These are phyloP conservation scores for Ceratocystis lukuohia DNA, from an alignment of 2,329 filamentous ascomycete genomes.

Conservation along the genomic window DNA sequence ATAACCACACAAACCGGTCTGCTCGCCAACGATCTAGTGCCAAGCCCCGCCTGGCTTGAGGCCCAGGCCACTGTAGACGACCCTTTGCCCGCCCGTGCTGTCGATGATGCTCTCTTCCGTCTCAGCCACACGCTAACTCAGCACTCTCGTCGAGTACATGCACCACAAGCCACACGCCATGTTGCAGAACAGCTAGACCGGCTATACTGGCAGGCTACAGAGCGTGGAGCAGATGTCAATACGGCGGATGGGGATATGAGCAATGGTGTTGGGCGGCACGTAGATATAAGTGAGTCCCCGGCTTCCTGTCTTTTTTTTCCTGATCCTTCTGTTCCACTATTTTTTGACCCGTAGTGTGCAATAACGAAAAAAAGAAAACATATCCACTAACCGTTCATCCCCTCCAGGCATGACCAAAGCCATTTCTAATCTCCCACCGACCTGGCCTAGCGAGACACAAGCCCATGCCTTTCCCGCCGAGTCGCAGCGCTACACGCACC, in stretches of 20 bases:
- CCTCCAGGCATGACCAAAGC: background rate
- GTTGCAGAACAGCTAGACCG: constrained; percentile 60
- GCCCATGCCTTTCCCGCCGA: background rate
- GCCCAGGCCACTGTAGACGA: constrained; percentile 28
- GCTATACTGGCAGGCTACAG: constrained; percentile 42
- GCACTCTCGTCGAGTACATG: constrained; percentile 52
- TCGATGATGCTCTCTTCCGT: constrained; percentile 44
- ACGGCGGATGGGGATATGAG: constrained; percentile 28
- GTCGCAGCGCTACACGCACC: constrained; percentile 19
- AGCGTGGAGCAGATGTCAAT: constrained; percentile 29
- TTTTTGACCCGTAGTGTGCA: too few relatives aligned
- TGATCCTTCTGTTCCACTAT: background rate
- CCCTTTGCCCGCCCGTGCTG: constrained; percentile 34
- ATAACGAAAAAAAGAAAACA: too few relatives aligned
- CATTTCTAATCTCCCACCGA: constrained; percentile 1
- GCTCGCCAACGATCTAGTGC: constrained; percentile 45
- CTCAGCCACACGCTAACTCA: constrained; percentile 51
- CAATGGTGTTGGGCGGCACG: constrained; percentile 28
- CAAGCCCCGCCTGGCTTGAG: constrained; percentile 37
- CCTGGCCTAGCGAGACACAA: background rate
- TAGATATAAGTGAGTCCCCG: constrained; percentile 33
- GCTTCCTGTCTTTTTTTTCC: background rate
- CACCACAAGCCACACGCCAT: constrained; percentile 54
- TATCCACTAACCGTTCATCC: background rate
- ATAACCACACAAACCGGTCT: constrained; percentile 48